phyloP scores from a whole-genome alignment of 2,329 filamentous ascomycete species.

The Achaetomium macrosporum region DNA sequence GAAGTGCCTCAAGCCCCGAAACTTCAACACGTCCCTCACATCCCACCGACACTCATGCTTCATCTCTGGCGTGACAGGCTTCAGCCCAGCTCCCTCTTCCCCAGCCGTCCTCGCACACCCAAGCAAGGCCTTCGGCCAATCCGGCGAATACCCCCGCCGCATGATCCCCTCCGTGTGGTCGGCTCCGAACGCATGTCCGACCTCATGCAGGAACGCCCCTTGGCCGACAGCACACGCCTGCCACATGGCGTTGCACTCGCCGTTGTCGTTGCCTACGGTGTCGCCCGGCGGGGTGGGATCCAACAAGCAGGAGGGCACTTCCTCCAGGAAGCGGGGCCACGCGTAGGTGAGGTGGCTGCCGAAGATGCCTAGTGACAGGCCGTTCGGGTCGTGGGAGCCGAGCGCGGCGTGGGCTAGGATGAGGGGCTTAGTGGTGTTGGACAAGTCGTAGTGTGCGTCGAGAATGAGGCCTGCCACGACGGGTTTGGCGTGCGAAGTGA shows the following conservation, averaged over 20 bases:
- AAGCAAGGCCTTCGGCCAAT: constrained; percentile 41
- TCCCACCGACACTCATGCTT: constrained; percentile 62
- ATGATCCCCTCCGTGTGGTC: constrained; percentile 65
- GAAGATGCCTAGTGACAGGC: constrained; percentile 18
- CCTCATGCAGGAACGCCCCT: constrained; percentile 66
- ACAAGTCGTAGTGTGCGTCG: constrained; percentile 50
- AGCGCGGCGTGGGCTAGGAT: constrained; percentile 56
- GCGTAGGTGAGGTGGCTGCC: constrained; percentile 18
- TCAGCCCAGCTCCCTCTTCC: neutral
- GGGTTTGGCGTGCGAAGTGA: constrained; percentile 39
- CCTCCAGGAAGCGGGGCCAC: constrained; percentile 19
- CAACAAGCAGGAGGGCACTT: constrained; percentile 13
- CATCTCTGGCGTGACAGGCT: neutral
- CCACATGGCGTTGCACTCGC: constrained; percentile 38
- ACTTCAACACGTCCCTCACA: constrained; percentile 59
- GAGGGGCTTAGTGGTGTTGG: constrained; percentile 38
- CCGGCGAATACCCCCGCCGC: constrained; percentile 38
- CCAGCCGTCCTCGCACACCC: constrained; percentile 19
- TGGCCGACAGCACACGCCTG: constrained; percentile 50
- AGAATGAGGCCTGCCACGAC: constrained; percentile 67
- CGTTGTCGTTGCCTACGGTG: constrained; percentile 37
- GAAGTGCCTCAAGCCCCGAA: constrained; percentile 64
- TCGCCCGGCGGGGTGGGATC: constrained; percentile 29
- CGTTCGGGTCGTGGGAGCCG: constrained; percentile 11
- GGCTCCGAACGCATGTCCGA: constrained; percentile 64